Evolutionary conservation across 495 filamentous ascomycete species (phyloP), one percentile per base, ranked within the genome.

Genomic region (Talaromyces thailandensis): DNA sequence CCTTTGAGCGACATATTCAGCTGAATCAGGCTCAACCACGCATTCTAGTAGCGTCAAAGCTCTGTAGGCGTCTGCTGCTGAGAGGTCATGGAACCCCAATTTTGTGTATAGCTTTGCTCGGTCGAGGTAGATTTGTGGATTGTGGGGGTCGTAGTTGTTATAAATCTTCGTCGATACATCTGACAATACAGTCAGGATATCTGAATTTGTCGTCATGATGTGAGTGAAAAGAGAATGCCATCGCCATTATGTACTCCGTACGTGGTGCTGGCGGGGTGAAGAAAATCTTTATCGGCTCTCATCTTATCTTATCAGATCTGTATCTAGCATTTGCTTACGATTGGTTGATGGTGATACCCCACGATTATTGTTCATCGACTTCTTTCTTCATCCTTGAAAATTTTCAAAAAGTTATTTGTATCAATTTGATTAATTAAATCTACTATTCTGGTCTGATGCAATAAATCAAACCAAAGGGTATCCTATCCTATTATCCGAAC

Each of bases 31-130:
- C 60, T 94, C 87, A 60, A 80, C 70, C 25, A 92, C 81, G 60
- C 93, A 91, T 67, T 98, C 94, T 21, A 87, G 78, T 48, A 98
- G 77, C 11, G 96, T 84, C 2, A 98, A 81, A 2, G 92, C 91
- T 48, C 89, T 86, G 71, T 98, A 98, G 2, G 91, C 90, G 73
- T 96, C 94, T 45, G 91, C 91, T 26, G 88, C 88, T 3, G 91
- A 91, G 16, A 98, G 81, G 71, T 98, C 94, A 2, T 90, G 91
- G 72, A 94, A 97, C 35, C 85, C 89, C 31, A 97, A 82, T 60
- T 86, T 71, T 43, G 86, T 78, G 71, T 96, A 86, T 29, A 86
- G 76, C 29, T 81, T 72, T 28, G 91, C 89, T 26, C 93, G 84
- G 63, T 86, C 77, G 48, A 96, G 77, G 68, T 93, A 91, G 18